Percentiles rank a stretch among this genome's conserved stretches.
These are phyloP conservation scores for Chalaropsis ovoidea DNA, from an alignment of 2,329 filamentous ascomycete species.

Conservation along the genomic window DNA sequence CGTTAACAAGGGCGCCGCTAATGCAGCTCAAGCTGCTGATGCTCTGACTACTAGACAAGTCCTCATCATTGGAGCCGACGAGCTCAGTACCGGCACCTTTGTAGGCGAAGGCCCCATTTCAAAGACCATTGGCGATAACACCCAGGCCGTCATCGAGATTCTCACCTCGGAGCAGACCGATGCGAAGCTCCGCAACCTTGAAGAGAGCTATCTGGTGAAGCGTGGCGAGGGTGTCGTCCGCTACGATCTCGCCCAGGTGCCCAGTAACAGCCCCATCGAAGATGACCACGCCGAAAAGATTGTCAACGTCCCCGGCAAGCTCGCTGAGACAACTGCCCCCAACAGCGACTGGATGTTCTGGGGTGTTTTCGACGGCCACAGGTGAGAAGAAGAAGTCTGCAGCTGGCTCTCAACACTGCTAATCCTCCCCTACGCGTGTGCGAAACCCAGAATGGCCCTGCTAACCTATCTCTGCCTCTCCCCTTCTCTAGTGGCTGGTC, in stretches of 20 bases:
- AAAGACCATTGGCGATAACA: conserved; percentile 77
- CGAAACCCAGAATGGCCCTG: neutral
- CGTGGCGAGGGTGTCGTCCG: conserved; percentile 83
- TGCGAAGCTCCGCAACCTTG: conserved; percentile 74
- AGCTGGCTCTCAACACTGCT: neutral
- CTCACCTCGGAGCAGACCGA: conserved; percentile 89
- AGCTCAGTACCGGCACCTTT: conserved; percentile 79
- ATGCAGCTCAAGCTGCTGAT: conserved; percentile 29
- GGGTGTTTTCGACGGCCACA: conserved; percentile 96
- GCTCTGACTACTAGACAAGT: conserved; percentile 52
- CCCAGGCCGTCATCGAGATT: conserved; percentile 87
- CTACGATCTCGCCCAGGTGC: conserved; percentile 88
- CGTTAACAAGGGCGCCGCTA: conserved; percentile 26
- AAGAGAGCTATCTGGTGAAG: conserved; percentile 85
- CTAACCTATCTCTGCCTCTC: conserved; percentile 4
- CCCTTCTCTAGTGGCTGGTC: conserved; percentile 73
- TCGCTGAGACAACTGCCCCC: conserved; percentile 36
- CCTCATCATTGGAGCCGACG: conserved; percentile 78
- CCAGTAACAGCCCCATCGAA: conserved; percentile 95
- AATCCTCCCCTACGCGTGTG: neutral
- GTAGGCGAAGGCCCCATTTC: conserved; percentile 76
- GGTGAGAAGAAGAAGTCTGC: conserved; percentile 49
- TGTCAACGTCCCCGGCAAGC: conserved; percentile 67
- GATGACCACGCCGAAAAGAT: conserved; percentile 98
- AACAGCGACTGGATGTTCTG: conserved; percentile 98